These are phyloP conservation scores for Biscogniauxia marginata DNA, from an alignment of 2,329 filamentous ascomycete species.

Conservation along the genomic window DNA sequence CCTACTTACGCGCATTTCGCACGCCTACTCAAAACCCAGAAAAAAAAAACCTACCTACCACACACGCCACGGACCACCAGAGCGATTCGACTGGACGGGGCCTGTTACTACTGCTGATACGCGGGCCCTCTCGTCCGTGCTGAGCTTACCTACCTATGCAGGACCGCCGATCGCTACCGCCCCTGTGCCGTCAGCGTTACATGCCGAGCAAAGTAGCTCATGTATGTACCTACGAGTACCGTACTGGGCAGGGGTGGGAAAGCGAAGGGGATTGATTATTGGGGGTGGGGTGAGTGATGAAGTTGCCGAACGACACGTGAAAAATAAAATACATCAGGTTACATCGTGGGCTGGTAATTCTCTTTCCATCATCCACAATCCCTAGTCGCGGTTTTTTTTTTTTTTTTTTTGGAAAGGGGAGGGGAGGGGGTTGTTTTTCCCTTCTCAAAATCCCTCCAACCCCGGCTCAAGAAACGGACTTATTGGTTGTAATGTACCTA, in stretches of 20 bases:
- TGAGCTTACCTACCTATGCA: conserved; percentile 20
- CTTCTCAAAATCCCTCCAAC: too few species aligned
- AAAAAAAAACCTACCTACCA: not conserved
- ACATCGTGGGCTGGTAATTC: not conserved
- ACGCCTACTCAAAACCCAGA: too few species aligned
- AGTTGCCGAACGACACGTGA: not conserved
- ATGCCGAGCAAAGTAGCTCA: conserved; percentile 13
- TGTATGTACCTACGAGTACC: not conserved
- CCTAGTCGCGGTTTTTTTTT: too few species aligned
- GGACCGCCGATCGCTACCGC: conserved; percentile 22
- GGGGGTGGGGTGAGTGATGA: not conserved
- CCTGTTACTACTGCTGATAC: not conserved
- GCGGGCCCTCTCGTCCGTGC: conserved; percentile 17
- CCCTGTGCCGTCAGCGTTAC: conserved; percentile 20
- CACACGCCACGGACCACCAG: not conserved
- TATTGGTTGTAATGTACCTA: not conserved
- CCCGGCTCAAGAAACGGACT: not conserved
- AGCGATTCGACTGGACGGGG: not conserved
- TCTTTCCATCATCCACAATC: not conserved
- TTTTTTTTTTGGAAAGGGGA: too few species aligned
- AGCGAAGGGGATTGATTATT: not conserved
- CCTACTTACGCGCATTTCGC: too few species aligned
- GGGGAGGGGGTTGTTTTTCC: too few species aligned
- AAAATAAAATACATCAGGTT: not conserved
- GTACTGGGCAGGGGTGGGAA: not conserved